Percentiles rank a stretch among this genome's conserved stretches.
phyloP scores from a whole-genome alignment of 225 moss, liverwort and hornwort species.

The Pseudisothecium myosuroides region DNA sequence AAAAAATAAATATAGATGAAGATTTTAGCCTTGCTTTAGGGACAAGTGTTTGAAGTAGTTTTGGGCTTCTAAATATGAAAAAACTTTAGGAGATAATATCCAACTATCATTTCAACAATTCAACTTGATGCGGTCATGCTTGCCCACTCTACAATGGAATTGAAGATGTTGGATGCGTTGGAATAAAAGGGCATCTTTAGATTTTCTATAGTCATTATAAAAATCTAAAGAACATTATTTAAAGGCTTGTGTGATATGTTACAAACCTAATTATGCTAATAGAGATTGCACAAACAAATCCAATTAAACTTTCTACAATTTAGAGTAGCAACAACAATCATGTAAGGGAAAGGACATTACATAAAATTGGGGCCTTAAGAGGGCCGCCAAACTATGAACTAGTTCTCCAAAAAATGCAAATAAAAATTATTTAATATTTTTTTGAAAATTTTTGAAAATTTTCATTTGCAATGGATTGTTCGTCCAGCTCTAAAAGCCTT shows the following conservation, averaged over 20 bases:
- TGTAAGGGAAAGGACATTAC: not conserved
- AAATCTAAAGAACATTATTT: not conserved
- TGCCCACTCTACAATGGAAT: not conserved
- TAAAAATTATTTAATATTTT: too few species aligned
- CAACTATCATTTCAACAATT: not conserved
- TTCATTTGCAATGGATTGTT: too few species aligned
- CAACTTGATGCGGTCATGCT: not conserved
- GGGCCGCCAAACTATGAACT: too few species aligned
- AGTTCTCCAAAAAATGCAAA: too few species aligned
- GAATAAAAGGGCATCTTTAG: accelerated
- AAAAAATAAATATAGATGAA: too few species aligned
- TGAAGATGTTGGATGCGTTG: not conserved
- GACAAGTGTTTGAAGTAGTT: not conserved
- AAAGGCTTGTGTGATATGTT: not conserved
- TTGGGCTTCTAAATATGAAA: not conserved
- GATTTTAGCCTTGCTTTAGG: not conserved
- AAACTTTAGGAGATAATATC: not conserved
- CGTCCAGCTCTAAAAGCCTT: too few species aligned
- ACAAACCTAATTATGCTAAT: accelerated
- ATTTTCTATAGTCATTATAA: not conserved
- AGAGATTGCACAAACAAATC: accelerated
- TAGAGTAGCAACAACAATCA: not conserved
- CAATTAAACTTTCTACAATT: not conserved
- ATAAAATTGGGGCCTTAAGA: too few species aligned
- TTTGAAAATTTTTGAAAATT: too few species aligned